Percentiles rank a stretch among this genome's conserved stretches.
Conservation (phyloP, 192 early-diverging fungal genomes). For the Phycomyces nitens region DNA sequence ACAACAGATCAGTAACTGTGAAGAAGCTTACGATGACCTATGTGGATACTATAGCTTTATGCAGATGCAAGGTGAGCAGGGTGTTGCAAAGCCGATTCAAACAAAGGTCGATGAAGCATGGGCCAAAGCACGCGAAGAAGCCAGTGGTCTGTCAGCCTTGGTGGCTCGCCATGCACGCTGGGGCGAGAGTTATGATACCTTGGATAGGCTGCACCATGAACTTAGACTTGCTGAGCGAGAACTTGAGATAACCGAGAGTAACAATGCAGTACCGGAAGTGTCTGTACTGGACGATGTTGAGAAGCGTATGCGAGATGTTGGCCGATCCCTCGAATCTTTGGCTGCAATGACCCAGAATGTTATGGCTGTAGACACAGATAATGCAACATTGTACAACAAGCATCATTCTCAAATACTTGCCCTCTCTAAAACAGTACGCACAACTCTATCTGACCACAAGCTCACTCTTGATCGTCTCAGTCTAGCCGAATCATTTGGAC, state of each 20-base stretch:
- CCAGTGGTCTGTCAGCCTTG: slow-evolving; percentile 4
- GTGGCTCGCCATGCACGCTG: slow-evolving; percentile 5
- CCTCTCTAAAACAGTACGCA: background rate
- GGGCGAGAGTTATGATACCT: slow-evolving; percentile 5
- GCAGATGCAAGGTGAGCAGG: slow-evolving; percentile 8
- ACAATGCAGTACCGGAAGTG: background rate
- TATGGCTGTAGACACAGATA: background rate
- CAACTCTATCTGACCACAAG: background rate
- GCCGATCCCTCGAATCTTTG: background rate
- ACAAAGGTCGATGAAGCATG: slow-evolving; percentile 8
- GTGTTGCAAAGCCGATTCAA: background rate
- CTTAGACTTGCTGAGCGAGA: slow-evolving; percentile 1
- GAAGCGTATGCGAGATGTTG: background rate
- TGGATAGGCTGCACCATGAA: slow-evolving; percentile 3
- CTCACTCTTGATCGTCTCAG: slow-evolving; percentile 3
- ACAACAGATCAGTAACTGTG: slow-evolving; percentile 3
- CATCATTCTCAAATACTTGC: background rate
- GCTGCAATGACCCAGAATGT: background rate
- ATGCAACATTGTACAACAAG: background rate
- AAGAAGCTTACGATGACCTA: slow-evolving; percentile 27
- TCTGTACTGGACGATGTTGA: slow-evolving; percentile 6
- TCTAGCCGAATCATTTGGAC: background rate
- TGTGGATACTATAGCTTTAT: slow-evolving; percentile 17
- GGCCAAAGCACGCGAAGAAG: background rate
- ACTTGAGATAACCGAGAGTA: background rate